A percentile compares a stretch with the other conserved stretches of the same genome.
Evolutionary conservation across 2,329 filamentous ascomycete species (phyloP).

Genomic region (Trichoderma afroharzianum): DNA sequence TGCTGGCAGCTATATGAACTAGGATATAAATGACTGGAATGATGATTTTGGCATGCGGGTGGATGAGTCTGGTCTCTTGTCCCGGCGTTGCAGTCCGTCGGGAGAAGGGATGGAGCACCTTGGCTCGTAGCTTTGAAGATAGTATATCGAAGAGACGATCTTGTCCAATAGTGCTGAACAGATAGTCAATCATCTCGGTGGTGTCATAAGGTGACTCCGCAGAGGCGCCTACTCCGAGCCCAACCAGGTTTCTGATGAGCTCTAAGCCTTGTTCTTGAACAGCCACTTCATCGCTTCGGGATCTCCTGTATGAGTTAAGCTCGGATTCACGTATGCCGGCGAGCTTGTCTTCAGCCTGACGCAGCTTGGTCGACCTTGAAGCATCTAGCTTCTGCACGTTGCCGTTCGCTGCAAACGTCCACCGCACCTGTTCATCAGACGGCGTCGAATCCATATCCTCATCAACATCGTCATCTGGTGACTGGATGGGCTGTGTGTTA

Average conservation of each 20-base stretch:
- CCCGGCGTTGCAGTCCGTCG: conserved; percentile 36
- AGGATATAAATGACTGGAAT: conserved; percentile 76
- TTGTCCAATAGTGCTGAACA: conserved; percentile 73
- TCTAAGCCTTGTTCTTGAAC: conserved; percentile 91
- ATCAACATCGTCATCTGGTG: conserved; percentile 43
- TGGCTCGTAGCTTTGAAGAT: conserved; percentile 68
- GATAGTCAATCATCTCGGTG: conserved; percentile 75
- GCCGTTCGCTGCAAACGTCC: conserved; percentile 34
- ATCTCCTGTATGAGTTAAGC: conserved; percentile 62
- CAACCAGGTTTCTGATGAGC: conserved; percentile 85
- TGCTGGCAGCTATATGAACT: conserved; percentile 81
- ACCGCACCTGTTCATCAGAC: conserved; percentile 41
- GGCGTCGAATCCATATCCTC: conserved; percentile 57
- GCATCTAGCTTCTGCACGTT: conserved; percentile 32
- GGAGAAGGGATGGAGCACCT: conserved; percentile 51
- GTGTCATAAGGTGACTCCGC: conserved; percentile 50
- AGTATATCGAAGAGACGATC: conserved; percentile 78
- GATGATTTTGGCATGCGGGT: conserved; percentile 67
- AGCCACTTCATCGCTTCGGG: conserved; percentile 72
- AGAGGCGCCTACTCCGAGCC: conserved; percentile 46
- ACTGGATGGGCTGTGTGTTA: conserved; percentile 31
- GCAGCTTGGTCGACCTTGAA: conserved; percentile 41
- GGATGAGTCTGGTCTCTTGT: conserved; percentile 48
- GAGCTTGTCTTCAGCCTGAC: conserved; percentile 49
- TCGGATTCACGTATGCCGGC: conserved; percentile 60